Conservation (phyloP, 2,329 filamentous ascomycete genomes). For the Pseudogymnoascus sp. region DNA sequence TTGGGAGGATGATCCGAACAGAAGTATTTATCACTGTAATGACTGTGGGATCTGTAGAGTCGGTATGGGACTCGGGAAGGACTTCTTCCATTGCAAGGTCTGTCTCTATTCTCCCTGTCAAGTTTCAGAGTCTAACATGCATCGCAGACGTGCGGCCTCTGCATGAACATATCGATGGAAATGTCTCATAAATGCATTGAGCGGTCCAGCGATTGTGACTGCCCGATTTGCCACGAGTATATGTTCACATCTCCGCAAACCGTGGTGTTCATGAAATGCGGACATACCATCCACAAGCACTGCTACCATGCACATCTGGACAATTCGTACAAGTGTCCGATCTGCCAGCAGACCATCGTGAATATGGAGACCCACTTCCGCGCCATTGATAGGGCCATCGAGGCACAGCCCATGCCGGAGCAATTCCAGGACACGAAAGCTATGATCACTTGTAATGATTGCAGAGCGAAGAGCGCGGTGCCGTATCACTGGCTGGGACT, state of each 20-base stretch:
- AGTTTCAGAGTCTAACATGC: not conserved
- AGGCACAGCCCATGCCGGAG: conserved; percentile 82
- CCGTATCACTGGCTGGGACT: conserved; percentile 91
- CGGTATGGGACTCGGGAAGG: conserved; percentile 85
- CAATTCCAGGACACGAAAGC: conserved; percentile 75
- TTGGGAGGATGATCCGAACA: conserved; percentile 88
- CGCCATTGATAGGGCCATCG: conserved; percentile 80
- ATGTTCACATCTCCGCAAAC: conserved; percentile 86
- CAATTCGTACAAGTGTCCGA: conserved; percentile 88
- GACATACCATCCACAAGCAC: conserved; percentile 86
- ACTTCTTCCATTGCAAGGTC: conserved; percentile 98
- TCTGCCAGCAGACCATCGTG: conserved; percentile 91
- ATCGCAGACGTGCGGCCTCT: conserved; percentile 75
- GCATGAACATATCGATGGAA: conserved; percentile 81
- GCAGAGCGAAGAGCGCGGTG: conserved; percentile 76
- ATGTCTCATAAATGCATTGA: conserved; percentile 89
- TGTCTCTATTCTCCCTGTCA: conserved; percentile 17
- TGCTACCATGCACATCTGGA: conserved; percentile 87
- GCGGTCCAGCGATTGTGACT: conserved; percentile 87
- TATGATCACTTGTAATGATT: conserved; percentile 89
- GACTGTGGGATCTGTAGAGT: conserved; percentile 94
- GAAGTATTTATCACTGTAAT: conserved; percentile 90
- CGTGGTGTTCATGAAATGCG: conserved; percentile 91
- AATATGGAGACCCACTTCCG: conserved; percentile 97
- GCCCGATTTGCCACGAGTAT: conserved; percentile 93